Conservation (phyloP, 495 filamentous ascomycete genomes). For the Choiromyces venosus region DNA sequence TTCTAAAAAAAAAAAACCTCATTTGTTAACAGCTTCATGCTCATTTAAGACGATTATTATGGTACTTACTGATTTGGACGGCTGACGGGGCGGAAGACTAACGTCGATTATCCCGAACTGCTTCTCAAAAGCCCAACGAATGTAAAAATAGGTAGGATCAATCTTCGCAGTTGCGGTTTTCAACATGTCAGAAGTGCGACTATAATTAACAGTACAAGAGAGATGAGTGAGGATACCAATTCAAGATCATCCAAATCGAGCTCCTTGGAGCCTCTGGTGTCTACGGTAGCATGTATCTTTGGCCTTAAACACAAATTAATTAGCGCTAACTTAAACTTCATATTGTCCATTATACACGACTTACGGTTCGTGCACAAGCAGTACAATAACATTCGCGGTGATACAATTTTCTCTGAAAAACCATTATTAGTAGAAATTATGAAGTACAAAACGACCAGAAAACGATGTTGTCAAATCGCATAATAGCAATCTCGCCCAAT, state of each 20-base stretch:
- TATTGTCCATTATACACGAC: conserved; percentile 28
- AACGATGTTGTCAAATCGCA: neutral
- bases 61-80: conserved; percentile 50
- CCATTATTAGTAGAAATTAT: neutral
- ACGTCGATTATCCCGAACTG: conserved; percentile 80
- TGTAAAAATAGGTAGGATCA: conserved; percentile 70
- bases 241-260: conserved; percentile 12
- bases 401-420: neutral
- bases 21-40: neutral
- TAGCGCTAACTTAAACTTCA: neutral
- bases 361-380: conserved; percentile 48
- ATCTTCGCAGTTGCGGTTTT: conserved; percentile 48
- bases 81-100: conserved; percentile 73
- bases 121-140: conserved; percentile 69
- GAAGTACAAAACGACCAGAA: neutral
- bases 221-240: conserved; percentile 57
- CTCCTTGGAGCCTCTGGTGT: conserved; percentile 41
- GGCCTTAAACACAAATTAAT: conserved; percentile 40
- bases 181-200: neutral
- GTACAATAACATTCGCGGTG: conserved; percentile 15
- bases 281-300: conserved; percentile 43
- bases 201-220: neutral
- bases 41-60: neutral
- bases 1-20: neutral
- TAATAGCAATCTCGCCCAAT: neutral